Base-by-base conservation (phyloP, 2,329 filamentous ascomycete species). In the Xylaria sp. region DNA sequence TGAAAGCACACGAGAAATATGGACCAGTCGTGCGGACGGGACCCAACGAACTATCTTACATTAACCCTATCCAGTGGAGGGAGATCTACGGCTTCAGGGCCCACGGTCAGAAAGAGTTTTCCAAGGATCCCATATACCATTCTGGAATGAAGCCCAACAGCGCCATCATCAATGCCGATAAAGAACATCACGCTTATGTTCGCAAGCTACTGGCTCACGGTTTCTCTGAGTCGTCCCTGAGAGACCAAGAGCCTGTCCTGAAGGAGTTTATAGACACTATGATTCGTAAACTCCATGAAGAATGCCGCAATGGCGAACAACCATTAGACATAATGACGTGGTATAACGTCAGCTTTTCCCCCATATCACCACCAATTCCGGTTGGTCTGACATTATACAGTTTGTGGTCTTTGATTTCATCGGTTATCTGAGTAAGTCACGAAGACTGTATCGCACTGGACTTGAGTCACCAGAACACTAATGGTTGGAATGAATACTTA, bases 11-110 rank as follows among this genome's bases (percentile, higher is more conserved):
- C 39, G 50, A 68, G 4, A 23, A 60, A 56, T 65, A 68, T 6
- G 60, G 66, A 1, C 66, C 66, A 3, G 32, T 68, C 51, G 61
- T 68, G 13, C 55, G 66, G 28, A 68, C 55, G 5, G 54, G 20
- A 7, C 66, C 61, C 0, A 68, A 65, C 28, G 66, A 68, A 5
- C 41, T 68, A 12, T 68, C 66, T 23, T 68, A 60, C 39, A 28
- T 65, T 48, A 59, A 65, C 18, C 61, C 66, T 25, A 41, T 28
- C 13, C 61, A 60, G 60, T 68, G 61, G 66, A 60, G 18, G 41
- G 66, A 68, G 39, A 68, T 68, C n/a, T 68, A 68, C 10, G 66
- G 66, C 13, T 65, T 51, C 41, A 68, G 61, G 41, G 6, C 61
- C 25, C 37, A 52, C 2, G 61, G 55, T 12, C 59, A 64, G 12